A percentile compares a stretch with the other conserved stretches of the same genome.
Evolutionary conservation across 352 stramenopile genomes (phyloP).

Genomic region (Pythium sukuiense): DNA sequence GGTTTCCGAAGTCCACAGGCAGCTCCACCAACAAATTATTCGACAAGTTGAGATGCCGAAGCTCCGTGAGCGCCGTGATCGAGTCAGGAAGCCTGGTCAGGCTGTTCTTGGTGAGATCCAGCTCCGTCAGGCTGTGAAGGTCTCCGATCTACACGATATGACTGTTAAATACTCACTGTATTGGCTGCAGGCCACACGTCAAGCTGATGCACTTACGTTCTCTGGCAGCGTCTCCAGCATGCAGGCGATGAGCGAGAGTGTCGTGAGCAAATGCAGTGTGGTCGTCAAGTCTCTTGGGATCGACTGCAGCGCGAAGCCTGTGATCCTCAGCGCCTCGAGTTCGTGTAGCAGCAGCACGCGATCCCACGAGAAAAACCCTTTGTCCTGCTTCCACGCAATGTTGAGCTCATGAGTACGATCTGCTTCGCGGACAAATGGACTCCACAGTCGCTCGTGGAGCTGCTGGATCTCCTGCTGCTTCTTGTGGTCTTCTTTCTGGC

Average conservation of each 20-base stretch:
- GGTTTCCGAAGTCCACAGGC: slow-evolving; percentile 41
- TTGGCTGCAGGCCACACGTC: too few species aligned
- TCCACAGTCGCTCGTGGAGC: slow-evolving; percentile 47
- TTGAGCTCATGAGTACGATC: slow-evolving; percentile 57
- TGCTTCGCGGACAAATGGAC: slow-evolving; percentile 39
- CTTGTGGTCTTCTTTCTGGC: slow-evolving; percentile 35
- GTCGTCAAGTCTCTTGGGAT: slow-evolving; percentile 34
- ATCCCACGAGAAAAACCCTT: slow-evolving; percentile 55
- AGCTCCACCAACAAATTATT: slow-evolving; percentile 52
- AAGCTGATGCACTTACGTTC: slow-evolving; percentile 42
- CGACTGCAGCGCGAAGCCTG: slow-evolving; percentile 37
- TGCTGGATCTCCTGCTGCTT: slow-evolving; percentile 32
- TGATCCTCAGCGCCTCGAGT: slow-evolving; percentile 55
- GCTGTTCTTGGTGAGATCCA: slow-evolving; percentile 69
- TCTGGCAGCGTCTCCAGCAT: slow-evolving; percentile 46
- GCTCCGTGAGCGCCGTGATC: slow-evolving; percentile 35
- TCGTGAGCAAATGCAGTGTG: slow-evolving; percentile 38
- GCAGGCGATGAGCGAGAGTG: slow-evolving; percentile 53
- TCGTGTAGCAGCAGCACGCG: slow-evolving; percentile 42
- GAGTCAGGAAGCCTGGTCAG: slow-evolving; percentile 47
- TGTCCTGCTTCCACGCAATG: slow-evolving; percentile 60
- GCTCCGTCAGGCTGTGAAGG: slow-evolving; percentile 35
- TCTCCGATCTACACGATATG: slow-evolving; percentile 35
- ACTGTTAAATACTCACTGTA: too few species aligned
- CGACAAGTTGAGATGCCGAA: slow-evolving; percentile 49